Conservation (phyloP, 176 grass and related monocot genomes). For the Paspalum notatum region DNA sequence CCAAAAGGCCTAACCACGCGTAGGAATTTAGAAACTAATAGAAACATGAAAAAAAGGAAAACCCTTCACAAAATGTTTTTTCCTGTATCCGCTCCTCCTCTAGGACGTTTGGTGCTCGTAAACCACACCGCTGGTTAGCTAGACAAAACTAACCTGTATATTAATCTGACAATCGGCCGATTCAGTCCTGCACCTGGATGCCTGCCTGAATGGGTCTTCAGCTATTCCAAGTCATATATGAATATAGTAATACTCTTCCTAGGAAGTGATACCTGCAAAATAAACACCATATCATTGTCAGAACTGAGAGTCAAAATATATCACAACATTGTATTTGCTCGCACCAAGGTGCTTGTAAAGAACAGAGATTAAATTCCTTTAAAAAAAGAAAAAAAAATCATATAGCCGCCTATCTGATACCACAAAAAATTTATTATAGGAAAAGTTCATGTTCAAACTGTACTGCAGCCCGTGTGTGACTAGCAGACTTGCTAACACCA, state of each 20-base stretch:
- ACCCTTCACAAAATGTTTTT: slow-evolving; percentile 62
- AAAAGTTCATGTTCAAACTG: background rate
- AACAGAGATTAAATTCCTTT: slow-evolving; percentile 4
- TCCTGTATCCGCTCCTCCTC: slow-evolving; percentile 49
- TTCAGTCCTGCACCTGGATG: slow-evolving; percentile 51
- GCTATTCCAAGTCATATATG: slow-evolving; percentile 52
- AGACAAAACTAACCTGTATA: slow-evolving; percentile 75
- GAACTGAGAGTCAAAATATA: background rate
- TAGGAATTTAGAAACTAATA: slow-evolving; percentile 51
- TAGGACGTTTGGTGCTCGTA: slow-evolving; percentile 58
- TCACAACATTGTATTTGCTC: background rate
- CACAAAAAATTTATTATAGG: background rate
- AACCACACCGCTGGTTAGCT: slow-evolving; percentile 67
- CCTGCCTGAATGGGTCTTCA: slow-evolving; percentile 51
- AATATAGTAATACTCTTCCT: slow-evolving; percentile 57
- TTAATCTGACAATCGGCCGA: slow-evolving; percentile 62
- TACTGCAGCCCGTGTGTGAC: background rate
- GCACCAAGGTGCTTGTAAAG: no score
- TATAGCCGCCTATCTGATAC: background rate
- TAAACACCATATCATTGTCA: slow-evolving; percentile 29
- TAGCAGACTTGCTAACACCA: background rate
- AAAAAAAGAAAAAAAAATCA: background rate
- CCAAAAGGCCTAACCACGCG: slow-evolving; percentile 48
- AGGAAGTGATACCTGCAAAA: slow-evolving; percentile 64
- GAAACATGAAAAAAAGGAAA: slow-evolving; percentile 42